Conservation (phyloP, 495 filamentous ascomycete genomes). For the Hyaloscypha bicolor region DNA sequence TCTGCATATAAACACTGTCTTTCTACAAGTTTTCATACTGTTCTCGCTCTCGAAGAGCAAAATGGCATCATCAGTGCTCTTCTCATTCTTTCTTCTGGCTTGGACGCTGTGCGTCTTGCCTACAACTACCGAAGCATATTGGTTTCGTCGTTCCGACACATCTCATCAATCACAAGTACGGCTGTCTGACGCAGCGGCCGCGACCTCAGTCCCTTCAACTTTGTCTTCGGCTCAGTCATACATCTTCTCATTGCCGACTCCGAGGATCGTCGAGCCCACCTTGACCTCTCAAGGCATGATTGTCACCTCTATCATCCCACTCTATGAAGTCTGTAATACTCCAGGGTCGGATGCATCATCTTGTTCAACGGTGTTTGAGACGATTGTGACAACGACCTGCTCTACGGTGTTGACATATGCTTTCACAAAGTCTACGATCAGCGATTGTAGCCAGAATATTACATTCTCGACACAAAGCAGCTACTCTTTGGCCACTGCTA, state of each 20-base stretch:
- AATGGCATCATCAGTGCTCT: constrained; percentile 1
- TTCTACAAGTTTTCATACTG: not conserved
- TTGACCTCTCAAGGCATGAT: constrained; percentile 11
- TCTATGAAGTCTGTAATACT: constrained; percentile 11
- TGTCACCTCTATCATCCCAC: not conserved
- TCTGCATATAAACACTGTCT: not conserved
- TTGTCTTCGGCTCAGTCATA: not conserved
- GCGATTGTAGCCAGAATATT: constrained; percentile 19
- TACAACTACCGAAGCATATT: constrained; percentile 6
- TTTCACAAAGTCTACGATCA: constrained; percentile 17
- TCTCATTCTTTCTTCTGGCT: constrained; percentile 6
- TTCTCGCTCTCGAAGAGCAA: constrained; percentile 4
- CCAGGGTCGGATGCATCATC: not conserved
- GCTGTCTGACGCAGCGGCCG: not conserved
- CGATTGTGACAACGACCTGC: constrained; percentile 5
- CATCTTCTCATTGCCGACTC: not conserved
- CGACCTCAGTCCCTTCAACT: not conserved
- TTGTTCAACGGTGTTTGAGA: constrained; percentile 2
- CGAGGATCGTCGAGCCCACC: not conserved
- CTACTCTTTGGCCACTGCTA: constrained; percentile 13
- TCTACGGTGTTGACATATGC: constrained; percentile 15
- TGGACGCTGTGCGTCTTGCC: constrained; percentile 16
- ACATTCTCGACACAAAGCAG: constrained; percentile 18
- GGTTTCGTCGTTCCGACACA: not conserved
- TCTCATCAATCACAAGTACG: not conserved